Evolutionary conservation across 331 rosid species (phyloP).

Genomic region (Pyracantha coccinea): DNA sequence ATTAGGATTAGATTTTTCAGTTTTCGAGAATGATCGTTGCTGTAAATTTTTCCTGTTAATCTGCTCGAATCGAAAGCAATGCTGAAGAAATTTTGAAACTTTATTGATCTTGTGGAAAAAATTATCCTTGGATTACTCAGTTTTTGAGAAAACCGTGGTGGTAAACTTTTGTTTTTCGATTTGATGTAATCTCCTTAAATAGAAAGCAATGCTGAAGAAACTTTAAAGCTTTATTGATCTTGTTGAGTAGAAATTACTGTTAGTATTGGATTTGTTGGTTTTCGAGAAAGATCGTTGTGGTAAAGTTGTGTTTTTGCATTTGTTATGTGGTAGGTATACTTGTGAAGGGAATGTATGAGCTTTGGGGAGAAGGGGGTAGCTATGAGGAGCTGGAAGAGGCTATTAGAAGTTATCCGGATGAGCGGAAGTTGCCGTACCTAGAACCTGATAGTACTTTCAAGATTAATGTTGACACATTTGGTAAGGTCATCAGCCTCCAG

Average conservation of each 20-base stretch:
- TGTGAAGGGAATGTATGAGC: slow-evolving; percentile 90
- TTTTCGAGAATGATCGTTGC: no score
- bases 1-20: no score
- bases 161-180: no score
- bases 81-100: no score
- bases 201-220: background rate
- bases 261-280: no score
- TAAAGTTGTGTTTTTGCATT: background rate
- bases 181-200: background rate
- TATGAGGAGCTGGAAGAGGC: slow-evolving; percentile 69
- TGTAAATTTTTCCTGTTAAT: no score
- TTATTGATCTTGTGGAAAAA: no score
- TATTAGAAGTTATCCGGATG: slow-evolving; percentile 53
- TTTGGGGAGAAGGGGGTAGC: slow-evolving; percentile 85
- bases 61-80: no score
- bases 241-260: background rate
- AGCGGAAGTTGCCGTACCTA: slow-evolving; percentile 63
- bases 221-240: background rate
- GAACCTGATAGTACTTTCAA: slow-evolving; percentile 65
- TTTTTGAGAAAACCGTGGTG: no score
- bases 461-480: slow-evolving; percentile 74
- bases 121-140: no score
- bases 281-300: background rate
- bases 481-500: slow-evolving; percentile 59
- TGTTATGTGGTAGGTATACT: slow-evolving; percentile 55